Evolutionary conservation across 345 rosid genomes (phyloP).

Genomic region (Citrus inodora): DNA sequence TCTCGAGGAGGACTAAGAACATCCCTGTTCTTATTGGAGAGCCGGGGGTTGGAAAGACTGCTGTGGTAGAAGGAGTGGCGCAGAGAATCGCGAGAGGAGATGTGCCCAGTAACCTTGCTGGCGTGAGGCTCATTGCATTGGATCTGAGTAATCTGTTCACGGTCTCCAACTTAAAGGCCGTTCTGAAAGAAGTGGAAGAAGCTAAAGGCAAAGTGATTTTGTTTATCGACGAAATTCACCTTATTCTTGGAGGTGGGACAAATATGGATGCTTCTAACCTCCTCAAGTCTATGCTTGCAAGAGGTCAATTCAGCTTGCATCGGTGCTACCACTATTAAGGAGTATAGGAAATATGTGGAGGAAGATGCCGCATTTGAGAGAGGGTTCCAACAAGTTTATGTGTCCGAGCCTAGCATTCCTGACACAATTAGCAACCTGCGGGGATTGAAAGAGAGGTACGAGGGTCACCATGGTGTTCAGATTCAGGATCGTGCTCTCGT

Average conservation of each 20-base stretch:
- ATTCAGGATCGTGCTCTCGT: conserved; percentile 84
- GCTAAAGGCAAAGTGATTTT: conserved; percentile 89
- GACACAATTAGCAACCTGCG: conserved; percentile 85
- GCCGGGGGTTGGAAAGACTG: conserved; percentile 95
- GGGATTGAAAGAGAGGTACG: conserved; percentile 86
- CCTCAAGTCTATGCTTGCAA: conserved; percentile 88
- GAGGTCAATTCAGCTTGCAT: conserved; percentile 93
- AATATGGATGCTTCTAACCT: conserved; percentile 96
- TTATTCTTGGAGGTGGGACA: conserved; percentile 82
- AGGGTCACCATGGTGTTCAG: conserved; percentile 94
- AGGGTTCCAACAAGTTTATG: conserved; percentile 88
- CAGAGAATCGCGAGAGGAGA: conserved; percentile 87
- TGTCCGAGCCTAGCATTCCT: conserved; percentile 80
- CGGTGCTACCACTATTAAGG: conserved; percentile 90
- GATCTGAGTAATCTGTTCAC: conserved; percentile 87
- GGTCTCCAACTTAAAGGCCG: conserved; percentile 74
- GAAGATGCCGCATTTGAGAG: conserved; percentile 94
- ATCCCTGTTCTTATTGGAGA: conserved; percentile 90
- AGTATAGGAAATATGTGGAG: conserved; percentile 88
- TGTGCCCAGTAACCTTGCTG: conserved; percentile 75
- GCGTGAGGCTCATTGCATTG: conserved; percentile 79
- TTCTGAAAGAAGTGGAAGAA: conserved; percentile 88
- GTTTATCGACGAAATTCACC: conserved; percentile 87
- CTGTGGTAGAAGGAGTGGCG: conserved; percentile 89
- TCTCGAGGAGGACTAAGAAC: conserved; percentile 87